phyloP scores from a whole-genome alignment of 805 yeast genomes.

The Ogataea polymorpha region DNA sequence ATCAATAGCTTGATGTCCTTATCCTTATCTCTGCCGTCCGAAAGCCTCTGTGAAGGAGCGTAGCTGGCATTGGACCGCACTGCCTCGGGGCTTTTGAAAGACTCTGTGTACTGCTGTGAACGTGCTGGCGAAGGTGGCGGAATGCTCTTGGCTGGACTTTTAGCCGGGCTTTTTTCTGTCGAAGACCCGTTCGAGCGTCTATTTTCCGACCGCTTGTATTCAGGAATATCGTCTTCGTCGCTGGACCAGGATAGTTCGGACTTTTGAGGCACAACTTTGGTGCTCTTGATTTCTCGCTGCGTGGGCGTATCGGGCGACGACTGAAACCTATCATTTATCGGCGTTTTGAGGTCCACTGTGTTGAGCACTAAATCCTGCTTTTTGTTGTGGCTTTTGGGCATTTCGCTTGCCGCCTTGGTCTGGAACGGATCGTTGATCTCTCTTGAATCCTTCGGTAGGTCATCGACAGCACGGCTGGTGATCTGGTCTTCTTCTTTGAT shows the following conservation, averaged over 20 bases:
- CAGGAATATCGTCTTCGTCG: slow-evolving; percentile 65
- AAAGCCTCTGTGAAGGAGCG: slow-evolving; percentile 9
- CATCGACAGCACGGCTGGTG: slow-evolving; percentile 13
- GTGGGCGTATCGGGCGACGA: slow-evolving; percentile 27
- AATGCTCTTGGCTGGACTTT: background rate
- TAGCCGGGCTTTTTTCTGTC: background rate
- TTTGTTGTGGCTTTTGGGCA: background rate
- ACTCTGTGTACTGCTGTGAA: background rate
- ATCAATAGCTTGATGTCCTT: slow-evolving; percentile 44
- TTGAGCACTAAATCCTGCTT: slow-evolving; percentile 1
- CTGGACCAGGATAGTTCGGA: slow-evolving; percentile 87
- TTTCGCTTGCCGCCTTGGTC: background rate
- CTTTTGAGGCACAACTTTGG: slow-evolving; percentile 78
- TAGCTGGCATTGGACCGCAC: background rate
- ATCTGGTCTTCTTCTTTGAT: slow-evolving; percentile 16
- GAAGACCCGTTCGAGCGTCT: slow-evolving; percentile 8
- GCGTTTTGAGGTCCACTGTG: slow-evolving; percentile 15
- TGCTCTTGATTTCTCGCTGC: slow-evolving; percentile 44
- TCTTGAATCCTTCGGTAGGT: background rate
- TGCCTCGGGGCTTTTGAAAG: background rate
- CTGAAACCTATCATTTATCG: slow-evolving; percentile 13
- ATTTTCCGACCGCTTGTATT: slow-evolving; percentile 6
- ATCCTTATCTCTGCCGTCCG: slow-evolving; percentile 27
- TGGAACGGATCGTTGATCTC: background rate
- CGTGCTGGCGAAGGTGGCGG: slow-evolving; percentile 1